A percentile compares a stretch with the other conserved stretches of the same genome.
Conservation (phyloP, 1,284 basidiomycete species). For the Abortiporus biennis region DNA sequence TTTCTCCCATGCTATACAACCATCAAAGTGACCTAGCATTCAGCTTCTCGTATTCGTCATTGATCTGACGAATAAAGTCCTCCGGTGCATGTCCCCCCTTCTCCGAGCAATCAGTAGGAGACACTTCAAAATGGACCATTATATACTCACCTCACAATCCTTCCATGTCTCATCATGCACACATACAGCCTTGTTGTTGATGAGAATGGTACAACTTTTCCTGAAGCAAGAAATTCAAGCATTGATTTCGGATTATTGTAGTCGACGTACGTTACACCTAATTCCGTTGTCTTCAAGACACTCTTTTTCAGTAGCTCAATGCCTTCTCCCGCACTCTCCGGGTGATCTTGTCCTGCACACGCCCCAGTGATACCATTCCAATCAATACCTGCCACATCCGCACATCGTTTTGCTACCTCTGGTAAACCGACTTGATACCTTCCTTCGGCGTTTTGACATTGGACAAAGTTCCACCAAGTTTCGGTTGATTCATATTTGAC, state of each 20-base stretch:
- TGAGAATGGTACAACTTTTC: slow-evolving; percentile 82
- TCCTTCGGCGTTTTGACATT: slow-evolving; percentile 74
- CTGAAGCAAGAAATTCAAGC: slow-evolving; percentile 30
- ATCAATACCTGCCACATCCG: slow-evolving; percentile 54
- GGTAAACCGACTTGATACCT: slow-evolving; percentile 58
- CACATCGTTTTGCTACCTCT: slow-evolving; percentile 63
- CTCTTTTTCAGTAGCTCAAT: slow-evolving; percentile 56
- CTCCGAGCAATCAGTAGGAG: slow-evolving; percentile 5
- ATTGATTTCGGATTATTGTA: neutral
- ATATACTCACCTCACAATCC: slow-evolving; percentile 67
- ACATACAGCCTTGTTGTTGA: slow-evolving; percentile 65
- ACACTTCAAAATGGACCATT: neutral
- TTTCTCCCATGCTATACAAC: neutral
- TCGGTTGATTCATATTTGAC: slow-evolving; percentile 45
- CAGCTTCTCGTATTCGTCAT: slow-evolving; percentile 62
- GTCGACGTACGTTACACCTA: slow-evolving; percentile 51
- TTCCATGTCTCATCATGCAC: slow-evolving; percentile 78
- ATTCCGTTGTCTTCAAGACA: slow-evolving; percentile 36
- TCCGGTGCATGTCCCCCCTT: slow-evolving; percentile 69
- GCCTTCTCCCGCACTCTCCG: slow-evolving; percentile 56
- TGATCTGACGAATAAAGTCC: slow-evolving; percentile 79
- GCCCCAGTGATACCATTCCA: slow-evolving; percentile 58
- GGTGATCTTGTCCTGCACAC: slow-evolving; percentile 54
- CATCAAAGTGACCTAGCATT: slow-evolving; percentile 33
- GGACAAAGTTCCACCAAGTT: slow-evolving; percentile 69